A percentile compares a stretch with the other conserved stretches of the same genome.
Evolutionary conservation across 1,284 basidiomycete genomes (phyloP).

Genomic region (Porogramme epimiltina): DNA sequence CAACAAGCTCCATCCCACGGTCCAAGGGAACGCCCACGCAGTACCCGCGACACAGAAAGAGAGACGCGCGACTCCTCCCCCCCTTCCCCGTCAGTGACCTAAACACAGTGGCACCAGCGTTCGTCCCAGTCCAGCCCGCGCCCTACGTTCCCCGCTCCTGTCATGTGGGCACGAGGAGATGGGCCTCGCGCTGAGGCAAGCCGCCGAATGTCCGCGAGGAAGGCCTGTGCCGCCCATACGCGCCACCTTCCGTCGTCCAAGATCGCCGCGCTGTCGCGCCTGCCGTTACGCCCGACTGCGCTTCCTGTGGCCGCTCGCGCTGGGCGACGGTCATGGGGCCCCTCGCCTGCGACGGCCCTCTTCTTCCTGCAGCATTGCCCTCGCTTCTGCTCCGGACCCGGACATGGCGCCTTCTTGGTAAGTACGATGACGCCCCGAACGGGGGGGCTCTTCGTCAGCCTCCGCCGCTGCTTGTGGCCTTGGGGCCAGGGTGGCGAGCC

Average conservation of each 20-base stretch:
- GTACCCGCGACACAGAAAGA: constrained; percentile 1
- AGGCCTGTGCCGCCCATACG: background rate
- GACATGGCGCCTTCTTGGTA: constrained; percentile 7
- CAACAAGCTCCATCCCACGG: constrained; percentile 12
- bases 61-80: background rate
- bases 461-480: too few species aligned
- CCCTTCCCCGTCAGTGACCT: constrained; percentile 3
- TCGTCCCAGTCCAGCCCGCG: constrained; percentile 3
- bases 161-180: constrained; percentile 9
- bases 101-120: constrained; percentile 2
- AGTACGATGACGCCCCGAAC: background rate
- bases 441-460: too few species aligned
- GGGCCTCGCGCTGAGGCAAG: background rate
- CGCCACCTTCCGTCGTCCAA: constrained; percentile 1
- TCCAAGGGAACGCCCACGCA: constrained; percentile 10
- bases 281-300: constrained; percentile 13
- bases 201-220: constrained; percentile 12
- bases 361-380: background rate
- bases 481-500: too few species aligned
- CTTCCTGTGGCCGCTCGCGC: background rate
- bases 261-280: constrained; percentile 14
- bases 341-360: constrained; percentile 6
- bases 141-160: constrained; percentile 1
- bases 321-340: constrained; percentile 17
- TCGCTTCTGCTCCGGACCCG: constrained; percentile 11